Evolutionary conservation across 176 grass and related monocot species (phyloP), one percentile per base, ranked within the genome.

Genomic region (Guadua angustifolia): DNA sequence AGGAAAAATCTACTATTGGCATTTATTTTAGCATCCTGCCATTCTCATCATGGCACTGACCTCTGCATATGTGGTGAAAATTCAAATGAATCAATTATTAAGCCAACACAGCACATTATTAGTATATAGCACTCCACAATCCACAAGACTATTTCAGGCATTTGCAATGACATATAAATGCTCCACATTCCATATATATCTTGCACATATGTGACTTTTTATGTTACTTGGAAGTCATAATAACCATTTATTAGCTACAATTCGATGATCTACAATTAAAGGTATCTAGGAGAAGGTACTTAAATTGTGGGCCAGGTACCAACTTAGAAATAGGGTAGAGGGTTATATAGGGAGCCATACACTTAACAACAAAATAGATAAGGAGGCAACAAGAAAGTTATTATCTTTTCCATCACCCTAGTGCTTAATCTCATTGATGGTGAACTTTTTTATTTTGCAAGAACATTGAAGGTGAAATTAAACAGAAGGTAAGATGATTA

Each of bases 21-120:
- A 64, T 74, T 87, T 75, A 65, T 66, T 40, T 72, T 62, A 40
- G 66, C 44, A 36, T 50, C 43, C 57, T 2, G 6, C 22, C 57
- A 25, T 60, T 25, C 57, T 11, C 3, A 73, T 43, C 56, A 63
- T 66, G 32, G 39, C 4, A 46, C 14, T 21, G 58, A 57, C 35
- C 14, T 73, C 39, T 83, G 66, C 24, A 66, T 63, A 66, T 66
- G 10, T 79, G 49, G 56, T 66, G 15, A 79, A 56, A 65, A 55
- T 55, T 83, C 10, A 44, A 64, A 42, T 18, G 26, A 71, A 82
- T 19, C 45, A 56, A 56, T 65, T 83, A 66, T 39, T 52, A 70
- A 83, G 17, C 56, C 43, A 14, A 62, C 74, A 83, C 57, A 40
- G 74, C 11, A 0, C 64, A 60, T 40, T 69, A 60, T 70, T 32